A percentile compares a stretch with the other conserved stretches of the same genome.
Conservation (phyloP, 768 basidiomycete species). For the Candolleomyces eurysporus region DNA sequence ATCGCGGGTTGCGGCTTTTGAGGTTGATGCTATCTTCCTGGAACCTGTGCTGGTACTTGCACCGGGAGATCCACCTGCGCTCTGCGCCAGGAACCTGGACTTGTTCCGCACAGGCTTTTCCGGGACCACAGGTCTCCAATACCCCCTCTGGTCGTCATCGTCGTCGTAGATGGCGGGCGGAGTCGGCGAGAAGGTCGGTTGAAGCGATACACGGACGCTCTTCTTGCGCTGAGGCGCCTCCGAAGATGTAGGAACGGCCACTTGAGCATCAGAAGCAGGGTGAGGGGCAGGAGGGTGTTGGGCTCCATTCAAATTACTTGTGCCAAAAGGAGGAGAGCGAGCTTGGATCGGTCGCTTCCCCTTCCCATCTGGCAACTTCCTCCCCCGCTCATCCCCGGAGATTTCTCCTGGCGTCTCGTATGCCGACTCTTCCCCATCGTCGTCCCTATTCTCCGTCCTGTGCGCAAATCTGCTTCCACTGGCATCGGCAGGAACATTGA, state of each 20-base stretch:
- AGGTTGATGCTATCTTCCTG: neutral
- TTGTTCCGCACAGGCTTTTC: constrained; percentile 9
- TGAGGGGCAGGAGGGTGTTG: no score
- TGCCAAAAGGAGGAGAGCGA: neutral
- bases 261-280: no score
- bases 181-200: constrained; percentile 72
- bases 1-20: constrained; percentile 6
- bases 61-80: neutral
- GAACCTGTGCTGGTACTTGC: neutral
- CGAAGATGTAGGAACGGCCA: neutral
- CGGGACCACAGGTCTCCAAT: constrained; percentile 20
- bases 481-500: neutral
- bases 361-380: neutral
- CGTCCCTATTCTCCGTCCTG: neutral
- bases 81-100: neutral
- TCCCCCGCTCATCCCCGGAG: neutral
- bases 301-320: neutral
- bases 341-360: neutral
- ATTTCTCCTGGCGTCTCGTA: neutral
- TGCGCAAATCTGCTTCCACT: neutral
- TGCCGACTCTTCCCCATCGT: neutral
- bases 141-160: constrained; percentile 29
- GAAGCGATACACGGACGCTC: constrained; percentile 75
- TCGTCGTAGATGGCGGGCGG: constrained; percentile 65
- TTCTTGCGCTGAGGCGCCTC: constrained; percentile 44